These are phyloP conservation scores for Leccinum pachyderme DNA, from an alignment of 1,284 basidiomycete genomes.

Conservation along the genomic window DNA sequence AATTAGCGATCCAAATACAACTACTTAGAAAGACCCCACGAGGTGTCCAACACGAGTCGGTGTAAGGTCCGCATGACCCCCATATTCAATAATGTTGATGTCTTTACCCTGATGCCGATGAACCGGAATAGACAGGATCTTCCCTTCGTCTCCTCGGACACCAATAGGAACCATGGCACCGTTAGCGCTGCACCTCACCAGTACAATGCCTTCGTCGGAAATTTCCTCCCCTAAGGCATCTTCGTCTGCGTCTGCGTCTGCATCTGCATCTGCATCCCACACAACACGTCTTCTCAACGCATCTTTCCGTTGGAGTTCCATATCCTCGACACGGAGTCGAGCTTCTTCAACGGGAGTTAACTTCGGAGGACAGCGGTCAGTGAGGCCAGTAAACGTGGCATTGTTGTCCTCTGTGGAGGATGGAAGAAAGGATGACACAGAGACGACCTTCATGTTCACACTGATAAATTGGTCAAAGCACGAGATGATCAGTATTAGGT, in stretches of 20 bases:
- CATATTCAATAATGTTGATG: slow-evolving; percentile 45
- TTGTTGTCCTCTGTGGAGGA: slow-evolving; percentile 58
- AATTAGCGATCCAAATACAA: not conserved
- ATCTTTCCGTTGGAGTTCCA: slow-evolving; percentile 51
- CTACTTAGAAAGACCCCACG: slow-evolving; percentile 35
- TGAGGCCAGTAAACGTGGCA: slow-evolving; percentile 53
- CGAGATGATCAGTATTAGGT: not conserved
- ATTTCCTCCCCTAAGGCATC: slow-evolving; percentile 52
- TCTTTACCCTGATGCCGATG: slow-evolving; percentile 16
- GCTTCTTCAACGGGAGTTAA: slow-evolving; percentile 58
- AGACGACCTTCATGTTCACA: slow-evolving; percentile 65
- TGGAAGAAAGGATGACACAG: slow-evolving; percentile 71
- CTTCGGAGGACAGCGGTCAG: slow-evolving; percentile 37
- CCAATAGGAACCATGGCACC: slow-evolving; percentile 43
- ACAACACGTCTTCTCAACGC: slow-evolving; percentile 42
- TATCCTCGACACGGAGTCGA: slow-evolving; percentile 48
- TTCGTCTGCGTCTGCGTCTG: slow-evolving; percentile 40
- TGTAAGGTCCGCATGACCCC: slow-evolving; percentile 49
- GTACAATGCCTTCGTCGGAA: slow-evolving; percentile 43
- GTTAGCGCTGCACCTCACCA: slow-evolving; percentile 22
- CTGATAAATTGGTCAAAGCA: slow-evolving; percentile 36
- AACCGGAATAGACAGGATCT: slow-evolving; percentile 39
- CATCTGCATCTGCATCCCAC: slow-evolving; percentile 52
- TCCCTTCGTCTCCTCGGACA: slow-evolving; percentile 44
- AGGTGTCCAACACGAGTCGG: slow-evolving; percentile 58